phyloP scores from a whole-genome alignment of 1,284 basidiomycete species.

The Moniliophthora roreri region DNA sequence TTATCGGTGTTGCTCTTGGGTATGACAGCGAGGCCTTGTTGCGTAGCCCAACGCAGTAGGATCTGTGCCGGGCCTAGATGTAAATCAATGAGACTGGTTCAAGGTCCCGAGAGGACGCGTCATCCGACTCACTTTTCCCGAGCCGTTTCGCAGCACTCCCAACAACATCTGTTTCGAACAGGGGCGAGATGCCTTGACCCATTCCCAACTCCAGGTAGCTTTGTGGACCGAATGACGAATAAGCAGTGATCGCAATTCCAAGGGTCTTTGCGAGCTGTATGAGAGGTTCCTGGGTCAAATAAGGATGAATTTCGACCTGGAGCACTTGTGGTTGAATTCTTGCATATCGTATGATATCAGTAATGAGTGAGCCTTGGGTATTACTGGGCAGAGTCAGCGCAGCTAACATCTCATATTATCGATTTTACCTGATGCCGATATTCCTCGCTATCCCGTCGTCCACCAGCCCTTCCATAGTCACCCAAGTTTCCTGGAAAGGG shows the following conservation, averaged over 20 bases:
- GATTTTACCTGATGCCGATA: constrained; percentile 63
- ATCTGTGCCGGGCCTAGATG: constrained; percentile 56
- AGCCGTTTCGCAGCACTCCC: constrained; percentile 48
- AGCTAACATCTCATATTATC: neutral
- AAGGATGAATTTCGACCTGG: constrained; percentile 80
- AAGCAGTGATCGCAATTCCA: constrained; percentile 73
- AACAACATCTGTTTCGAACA: constrained; percentile 55
- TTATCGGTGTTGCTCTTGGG: constrained; percentile 66
- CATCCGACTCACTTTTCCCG: constrained; percentile 48
- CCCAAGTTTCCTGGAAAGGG: constrained; percentile 76
- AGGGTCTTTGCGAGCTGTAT: constrained; percentile 58
- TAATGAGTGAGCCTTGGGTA: constrained; percentile 59
- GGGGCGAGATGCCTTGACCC: constrained; percentile 45
- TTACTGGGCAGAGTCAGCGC: constrained; percentile 44
- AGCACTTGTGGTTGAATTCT: constrained; percentile 69
- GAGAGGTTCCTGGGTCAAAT: constrained; percentile 68
- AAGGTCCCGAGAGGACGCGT: neutral
- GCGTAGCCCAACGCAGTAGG: constrained; percentile 77
- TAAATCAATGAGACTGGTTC: neutral
- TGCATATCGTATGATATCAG: constrained; percentile 71
- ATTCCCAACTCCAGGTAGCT: constrained; percentile 67
- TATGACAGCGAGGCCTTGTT: constrained; percentile 75
- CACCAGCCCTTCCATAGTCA: constrained; percentile 72
- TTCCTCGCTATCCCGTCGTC: constrained; percentile 70
- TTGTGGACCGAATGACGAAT: constrained; percentile 76